Evolutionary conservation across 441 rosid species (phyloP).

Genomic region (Eruca vesicaria): DNA sequence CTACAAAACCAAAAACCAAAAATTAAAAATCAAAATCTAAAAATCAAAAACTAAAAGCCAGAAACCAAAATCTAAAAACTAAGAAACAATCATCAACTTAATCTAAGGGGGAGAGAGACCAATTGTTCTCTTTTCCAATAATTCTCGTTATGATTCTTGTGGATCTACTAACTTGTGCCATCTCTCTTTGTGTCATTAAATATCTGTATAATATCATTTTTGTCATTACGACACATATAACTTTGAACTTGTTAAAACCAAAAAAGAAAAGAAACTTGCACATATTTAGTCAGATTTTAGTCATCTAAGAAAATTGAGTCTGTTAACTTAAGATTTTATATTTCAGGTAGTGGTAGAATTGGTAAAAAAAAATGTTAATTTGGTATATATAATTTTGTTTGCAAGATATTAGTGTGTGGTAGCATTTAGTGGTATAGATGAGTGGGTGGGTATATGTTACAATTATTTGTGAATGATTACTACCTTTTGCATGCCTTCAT

Average conservation of each 20-base stretch:
- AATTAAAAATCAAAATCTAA: too few relatives aligned
- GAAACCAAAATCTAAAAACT: too few relatives aligned
- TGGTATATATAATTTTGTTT: neutral
- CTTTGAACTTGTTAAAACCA: neutral
- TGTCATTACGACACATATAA: neutral
- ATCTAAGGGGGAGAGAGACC: constrained; percentile 14
- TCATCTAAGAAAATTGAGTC: too few relatives aligned
- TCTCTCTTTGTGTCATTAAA: neutral
- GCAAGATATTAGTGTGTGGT: neutral
- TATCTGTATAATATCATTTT: neutral
- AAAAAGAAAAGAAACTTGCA: neutral
- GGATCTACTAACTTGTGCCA: constrained; percentile 26
- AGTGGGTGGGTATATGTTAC: constrained; percentile 33
- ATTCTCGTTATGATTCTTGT: constrained; percentile 22
- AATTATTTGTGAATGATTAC: constrained; percentile 39
- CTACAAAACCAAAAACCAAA: too few relatives aligned
- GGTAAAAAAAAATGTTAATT: too few relatives aligned
- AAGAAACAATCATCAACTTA: constrained; percentile 17
- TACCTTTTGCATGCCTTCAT: constrained; percentile 33
- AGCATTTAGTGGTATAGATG: constrained; percentile 12
- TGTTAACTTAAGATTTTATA: too few relatives aligned
- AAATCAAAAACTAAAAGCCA: too few relatives aligned
- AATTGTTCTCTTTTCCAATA: constrained; percentile 26
- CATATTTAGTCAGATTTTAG: neutral
- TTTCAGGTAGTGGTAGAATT: neutral